phyloP scores from a whole-genome alignment of 371 early-diverging fungal genomes.

The Globomyces sp. region DNA sequence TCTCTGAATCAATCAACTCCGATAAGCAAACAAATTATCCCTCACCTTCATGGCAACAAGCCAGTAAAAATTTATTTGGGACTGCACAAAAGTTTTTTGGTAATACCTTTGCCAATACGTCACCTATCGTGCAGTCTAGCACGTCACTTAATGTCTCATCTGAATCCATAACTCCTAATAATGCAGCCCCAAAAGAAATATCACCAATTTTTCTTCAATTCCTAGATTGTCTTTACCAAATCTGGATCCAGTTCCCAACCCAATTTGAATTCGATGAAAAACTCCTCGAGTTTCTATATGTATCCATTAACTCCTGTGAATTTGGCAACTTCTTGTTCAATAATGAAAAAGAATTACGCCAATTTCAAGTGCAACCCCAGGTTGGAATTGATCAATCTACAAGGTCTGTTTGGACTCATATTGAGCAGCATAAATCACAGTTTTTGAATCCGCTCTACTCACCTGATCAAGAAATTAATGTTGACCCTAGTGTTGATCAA shows the following conservation, averaged over 20 bases:
- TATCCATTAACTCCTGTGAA: conserved; percentile 84
- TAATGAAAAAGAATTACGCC: conserved; percentile 69
- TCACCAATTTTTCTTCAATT: conserved; percentile 96
- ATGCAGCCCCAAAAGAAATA: conserved; percentile 63
- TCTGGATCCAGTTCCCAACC: conserved; percentile 81
- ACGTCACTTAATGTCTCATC: conserved; percentile 21
- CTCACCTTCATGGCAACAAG: conserved; percentile 5
- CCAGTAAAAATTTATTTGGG: conserved; percentile 9
- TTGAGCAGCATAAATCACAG: conserved; percentile 54
- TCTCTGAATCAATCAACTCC: not conserved
- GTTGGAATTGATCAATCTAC: conserved; percentile 43
- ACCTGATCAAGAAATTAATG: conserved; percentile 16
- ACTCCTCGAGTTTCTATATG: conserved; percentile 75
- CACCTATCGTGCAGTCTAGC: not conserved
- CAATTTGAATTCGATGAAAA: conserved; percentile 90
- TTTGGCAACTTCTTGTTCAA: conserved; percentile 94
- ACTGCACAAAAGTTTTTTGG: conserved; percentile 10
- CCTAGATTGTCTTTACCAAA: conserved; percentile 89
- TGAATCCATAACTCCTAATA: conserved; percentile 33
- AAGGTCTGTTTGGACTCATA: conserved; percentile 78
- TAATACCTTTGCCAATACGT: not conserved
- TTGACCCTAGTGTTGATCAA: no score
- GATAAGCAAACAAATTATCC: not conserved
- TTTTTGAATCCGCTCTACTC: conserved; percentile 44
- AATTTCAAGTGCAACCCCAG: conserved; percentile 8